phyloP scores from a whole-genome alignment of 352 stramenopile species.

The Plasmopara muralis region DNA sequence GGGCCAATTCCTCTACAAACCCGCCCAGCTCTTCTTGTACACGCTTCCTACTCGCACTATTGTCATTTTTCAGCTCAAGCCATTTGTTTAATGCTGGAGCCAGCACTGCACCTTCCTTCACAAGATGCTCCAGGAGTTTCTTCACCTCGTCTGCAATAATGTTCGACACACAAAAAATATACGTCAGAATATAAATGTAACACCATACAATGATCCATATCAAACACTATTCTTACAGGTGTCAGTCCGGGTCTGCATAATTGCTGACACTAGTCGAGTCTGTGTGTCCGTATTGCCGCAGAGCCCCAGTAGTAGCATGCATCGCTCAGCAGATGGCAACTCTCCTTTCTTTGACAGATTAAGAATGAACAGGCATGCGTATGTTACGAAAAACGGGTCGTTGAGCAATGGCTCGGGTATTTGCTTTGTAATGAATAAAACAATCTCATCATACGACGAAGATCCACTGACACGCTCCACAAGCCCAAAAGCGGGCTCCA shows the following conservation, averaged over 20 bases:
- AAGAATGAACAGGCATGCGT: slow-evolving; percentile 66
- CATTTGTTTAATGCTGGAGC: slow-evolving; percentile 53
- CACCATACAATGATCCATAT: neutral
- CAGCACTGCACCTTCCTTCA: slow-evolving; percentile 53
- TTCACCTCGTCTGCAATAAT: slow-evolving; percentile 47
- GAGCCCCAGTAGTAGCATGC: slow-evolving; percentile 69
- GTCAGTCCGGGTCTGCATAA: slow-evolving; percentile 59
- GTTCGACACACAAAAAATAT: too few species aligned
- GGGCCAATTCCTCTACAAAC: slow-evolving; percentile 67
- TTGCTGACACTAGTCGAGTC: slow-evolving; percentile 46
- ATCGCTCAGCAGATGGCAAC: slow-evolving; percentile 47
- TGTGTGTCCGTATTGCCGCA: slow-evolving; percentile 60
- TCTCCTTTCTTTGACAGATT: slow-evolving; percentile 41
- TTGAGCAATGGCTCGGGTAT: slow-evolving; percentile 43
- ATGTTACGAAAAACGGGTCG: slow-evolving; percentile 53
- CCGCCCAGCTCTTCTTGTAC: slow-evolving; percentile 56
- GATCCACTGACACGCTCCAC: slow-evolving; percentile 37
- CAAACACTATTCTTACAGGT: slow-evolving; percentile 28
- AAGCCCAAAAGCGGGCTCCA: slow-evolving; percentile 55
- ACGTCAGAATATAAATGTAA: too few species aligned
- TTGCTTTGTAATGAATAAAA: slow-evolving; percentile 48
- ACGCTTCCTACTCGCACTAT: slow-evolving; percentile 65
- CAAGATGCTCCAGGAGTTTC: slow-evolving; percentile 55
- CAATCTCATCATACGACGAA: slow-evolving; percentile 42
- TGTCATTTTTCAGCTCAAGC: slow-evolving; percentile 70